phyloP scores from a whole-genome alignment of 163 green algal species.

The Coccomyxa subellipsoidea region DNA sequence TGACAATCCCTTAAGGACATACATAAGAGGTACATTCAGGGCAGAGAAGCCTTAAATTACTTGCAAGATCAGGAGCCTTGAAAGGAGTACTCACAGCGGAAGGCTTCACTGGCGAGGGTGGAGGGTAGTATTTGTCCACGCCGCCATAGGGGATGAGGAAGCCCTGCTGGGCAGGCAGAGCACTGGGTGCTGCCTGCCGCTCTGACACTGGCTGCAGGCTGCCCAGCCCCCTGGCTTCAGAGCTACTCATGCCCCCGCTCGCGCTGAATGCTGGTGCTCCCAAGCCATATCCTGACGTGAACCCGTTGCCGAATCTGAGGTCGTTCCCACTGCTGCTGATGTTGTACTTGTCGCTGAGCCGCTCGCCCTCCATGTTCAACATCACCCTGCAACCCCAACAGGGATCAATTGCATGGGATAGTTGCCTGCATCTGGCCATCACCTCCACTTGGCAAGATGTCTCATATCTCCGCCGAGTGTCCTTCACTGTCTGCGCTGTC shows the following conservation, averaged over 20 bases:
- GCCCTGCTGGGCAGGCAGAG: neutral
- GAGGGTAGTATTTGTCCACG: constrained; percentile 10
- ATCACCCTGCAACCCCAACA: neutral
- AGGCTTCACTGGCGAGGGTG: constrained; percentile 1
- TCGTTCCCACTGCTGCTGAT: neutral
- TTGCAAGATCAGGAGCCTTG: neutral
- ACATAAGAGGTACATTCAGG: too few relatives aligned
- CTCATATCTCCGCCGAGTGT: neutral
- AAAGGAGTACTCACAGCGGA: neutral
- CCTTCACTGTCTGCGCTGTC: neutral
- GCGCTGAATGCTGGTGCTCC: neutral
- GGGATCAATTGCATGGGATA: too few relatives aligned
- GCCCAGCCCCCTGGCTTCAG: neutral
- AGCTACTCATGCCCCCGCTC: neutral
- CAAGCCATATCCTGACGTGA: constrained; percentile 6
- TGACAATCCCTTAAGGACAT: too few relatives aligned
- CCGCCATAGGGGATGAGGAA: constrained; percentile 3
- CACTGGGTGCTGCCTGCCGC: neutral
- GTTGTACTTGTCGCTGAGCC: constrained; percentile 4
- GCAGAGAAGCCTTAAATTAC: too few relatives aligned
- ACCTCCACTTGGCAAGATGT: neutral
- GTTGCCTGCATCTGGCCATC: neutral
- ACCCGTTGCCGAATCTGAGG: neutral
- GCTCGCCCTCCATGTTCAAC: neutral
- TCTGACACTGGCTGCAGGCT: neutral